Evolutionary conservation across 352 stramenopile genomes (phyloP).

Genomic region (Phytophthora rubi): DNA sequence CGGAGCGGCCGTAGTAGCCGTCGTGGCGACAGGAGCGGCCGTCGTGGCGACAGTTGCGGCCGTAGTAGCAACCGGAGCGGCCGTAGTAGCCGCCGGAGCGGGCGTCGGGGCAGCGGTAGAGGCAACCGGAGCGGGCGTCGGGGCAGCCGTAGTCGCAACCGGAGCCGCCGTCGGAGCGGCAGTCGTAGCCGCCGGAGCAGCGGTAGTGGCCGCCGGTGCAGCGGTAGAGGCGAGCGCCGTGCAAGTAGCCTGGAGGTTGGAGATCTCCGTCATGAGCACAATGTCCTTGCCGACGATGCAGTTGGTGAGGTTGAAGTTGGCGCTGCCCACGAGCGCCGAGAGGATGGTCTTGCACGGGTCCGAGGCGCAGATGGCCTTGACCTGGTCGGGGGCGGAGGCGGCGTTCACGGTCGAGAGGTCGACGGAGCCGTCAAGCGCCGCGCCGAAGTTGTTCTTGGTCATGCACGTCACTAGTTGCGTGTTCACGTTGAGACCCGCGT

Average conservation of each 20-base stretch:
- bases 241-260: constrained; percentile 50
- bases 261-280: constrained; percentile 57
- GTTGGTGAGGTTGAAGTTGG: constrained; percentile 60
- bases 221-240: constrained; percentile 32
- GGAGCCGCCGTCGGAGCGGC: not conserved
- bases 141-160: not conserved
- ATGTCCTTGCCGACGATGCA: constrained; percentile 60
- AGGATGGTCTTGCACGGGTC: constrained; percentile 52
- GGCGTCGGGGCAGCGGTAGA: not conserved
- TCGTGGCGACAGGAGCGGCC: not conserved
- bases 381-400: constrained; percentile 41
- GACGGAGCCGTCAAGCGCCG: constrained; percentile 53
- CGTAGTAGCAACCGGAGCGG: constrained; percentile 13
- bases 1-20: not conserved
- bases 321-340: constrained; percentile 48
- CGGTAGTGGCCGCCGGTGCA: constrained; percentile 1
- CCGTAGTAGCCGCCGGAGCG: constrained; percentile 3
- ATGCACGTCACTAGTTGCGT: constrained; percentile 56
- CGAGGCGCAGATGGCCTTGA: constrained; percentile 51
- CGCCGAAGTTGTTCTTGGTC: constrained; percentile 55
- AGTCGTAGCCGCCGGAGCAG: no score
- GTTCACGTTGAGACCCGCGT: constrained; percentile 59
- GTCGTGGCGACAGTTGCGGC: not conserved
- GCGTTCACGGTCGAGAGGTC: constrained; percentile 46
- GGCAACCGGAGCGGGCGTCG: no score